These are phyloP conservation scores for Penicillium capsulatum DNA, from an alignment of 2,329 filamentous ascomycete species.

Conservation along the genomic window DNA sequence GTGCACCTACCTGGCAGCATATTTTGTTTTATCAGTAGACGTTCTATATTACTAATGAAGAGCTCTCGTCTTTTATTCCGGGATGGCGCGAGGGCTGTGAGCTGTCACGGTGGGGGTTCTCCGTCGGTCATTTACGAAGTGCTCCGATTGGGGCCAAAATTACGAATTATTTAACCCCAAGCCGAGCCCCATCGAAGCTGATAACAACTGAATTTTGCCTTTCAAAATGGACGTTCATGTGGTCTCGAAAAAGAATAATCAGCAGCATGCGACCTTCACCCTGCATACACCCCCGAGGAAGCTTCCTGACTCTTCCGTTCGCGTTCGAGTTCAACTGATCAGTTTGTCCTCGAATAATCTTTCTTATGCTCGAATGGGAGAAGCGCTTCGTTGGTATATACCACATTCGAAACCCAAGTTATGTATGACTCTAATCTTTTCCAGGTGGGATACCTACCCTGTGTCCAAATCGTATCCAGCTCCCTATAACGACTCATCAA, in stretches of 20 bases:
- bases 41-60: too few relatives aligned
- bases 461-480: constrained; percentile 32
- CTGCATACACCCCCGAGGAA: not conserved
- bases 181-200: too few relatives aligned
- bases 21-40: too few relatives aligned
- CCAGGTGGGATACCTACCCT: constrained; percentile 47
- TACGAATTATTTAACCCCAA: too few relatives aligned
- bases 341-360: constrained; percentile 21
- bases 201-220: not conserved
- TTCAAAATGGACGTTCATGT: constrained; percentile 25
- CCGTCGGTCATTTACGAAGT: too few relatives aligned
- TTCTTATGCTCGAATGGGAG: constrained; percentile 14
- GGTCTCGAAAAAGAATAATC: constrained; percentile 26
- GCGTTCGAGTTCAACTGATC: constrained; percentile 15
- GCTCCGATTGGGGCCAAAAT: too few relatives aligned
- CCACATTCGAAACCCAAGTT: not conserved
- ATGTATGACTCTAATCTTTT: not conserved
- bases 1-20: too few relatives aligned
- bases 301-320: constrained; percentile 8
- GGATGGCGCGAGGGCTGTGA: too few relatives aligned
- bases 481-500: constrained; percentile 31
- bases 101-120: too few relatives aligned
- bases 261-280: constrained; percentile 17
- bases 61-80: too few relatives aligned
- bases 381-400: constrained; percentile 11